phyloP scores from a whole-genome alignment of 2,329 filamentous ascomycete genomes.

The Ceratocystis eucalypticola region DNA sequence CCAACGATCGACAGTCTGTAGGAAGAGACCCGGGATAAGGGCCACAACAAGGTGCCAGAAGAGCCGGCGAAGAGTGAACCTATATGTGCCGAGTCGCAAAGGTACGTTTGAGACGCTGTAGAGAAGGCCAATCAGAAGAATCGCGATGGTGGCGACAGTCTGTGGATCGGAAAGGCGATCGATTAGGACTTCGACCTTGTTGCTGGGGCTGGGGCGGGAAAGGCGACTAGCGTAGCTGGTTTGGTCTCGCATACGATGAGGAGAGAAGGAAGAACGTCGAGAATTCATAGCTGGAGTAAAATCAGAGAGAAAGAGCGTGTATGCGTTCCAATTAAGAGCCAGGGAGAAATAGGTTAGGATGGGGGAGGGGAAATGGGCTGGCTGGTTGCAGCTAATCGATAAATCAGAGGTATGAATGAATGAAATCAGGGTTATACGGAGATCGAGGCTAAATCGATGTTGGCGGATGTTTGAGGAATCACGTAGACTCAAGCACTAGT shows the following conservation, averaged over 20 bases:
- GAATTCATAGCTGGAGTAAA: slow-evolving; percentile 16
- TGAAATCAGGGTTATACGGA: not conserved
- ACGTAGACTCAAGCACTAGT: slow-evolving; percentile 1
- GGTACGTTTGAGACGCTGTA: slow-evolving; percentile 6
- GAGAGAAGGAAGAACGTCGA: slow-evolving; percentile 16
- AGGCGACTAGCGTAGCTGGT: slow-evolving; percentile 14
- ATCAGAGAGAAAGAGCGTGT: not conserved
- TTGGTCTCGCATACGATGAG: slow-evolving; percentile 18
- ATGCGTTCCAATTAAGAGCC: slow-evolving; percentile 1
- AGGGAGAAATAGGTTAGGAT: slow-evolving; percentile 6
- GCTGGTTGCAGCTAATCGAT: not conserved
- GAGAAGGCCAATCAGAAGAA: slow-evolving; percentile 4
- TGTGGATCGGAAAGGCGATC: slow-evolving; percentile 7
- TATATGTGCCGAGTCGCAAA: slow-evolving; percentile 11
- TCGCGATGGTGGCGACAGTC: slow-evolving; percentile 2
- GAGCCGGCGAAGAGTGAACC: slow-evolving; percentile 13
- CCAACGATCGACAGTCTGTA: slow-evolving; percentile 15
- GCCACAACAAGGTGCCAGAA: slow-evolving; percentile 14
- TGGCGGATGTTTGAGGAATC: not conserved
- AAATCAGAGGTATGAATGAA: not conserved
- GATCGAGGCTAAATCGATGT: not conserved
- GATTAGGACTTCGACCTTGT: not conserved
- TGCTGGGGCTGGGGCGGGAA: slow-evolving; percentile 2
- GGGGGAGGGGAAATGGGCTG: not conserved
- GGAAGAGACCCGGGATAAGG: slow-evolving; percentile 9